These are phyloP conservation scores for Xylariomycetidae sp. DNA, from an alignment of 2,329 filamentous ascomycete genomes.

Conservation along the genomic window DNA sequence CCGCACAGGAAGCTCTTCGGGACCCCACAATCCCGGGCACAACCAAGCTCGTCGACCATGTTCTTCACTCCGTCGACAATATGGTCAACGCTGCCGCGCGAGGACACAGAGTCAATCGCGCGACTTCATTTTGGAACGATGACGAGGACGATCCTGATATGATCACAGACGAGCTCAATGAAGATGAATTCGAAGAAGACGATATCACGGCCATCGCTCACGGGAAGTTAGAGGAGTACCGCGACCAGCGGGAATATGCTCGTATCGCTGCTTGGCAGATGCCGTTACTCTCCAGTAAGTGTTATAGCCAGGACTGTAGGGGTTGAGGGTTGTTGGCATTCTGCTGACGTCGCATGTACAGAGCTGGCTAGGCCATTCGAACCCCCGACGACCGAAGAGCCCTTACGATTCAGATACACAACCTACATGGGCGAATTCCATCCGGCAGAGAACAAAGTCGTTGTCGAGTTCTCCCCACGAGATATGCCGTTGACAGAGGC, in stretches of 20 bases:
- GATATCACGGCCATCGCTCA: constrained; percentile 82
- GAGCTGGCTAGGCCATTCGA: constrained; percentile 78
- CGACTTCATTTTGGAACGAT: constrained; percentile 20
- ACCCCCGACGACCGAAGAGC: constrained; percentile 59
- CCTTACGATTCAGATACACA: constrained; percentile 92
- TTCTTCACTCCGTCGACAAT: constrained; percentile 2
- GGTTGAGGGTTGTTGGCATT: constrained; percentile 2
- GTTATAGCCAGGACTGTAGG: background rate
- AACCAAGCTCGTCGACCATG: constrained; percentile 8
- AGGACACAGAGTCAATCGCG: background rate
- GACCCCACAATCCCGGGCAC: too few species aligned
- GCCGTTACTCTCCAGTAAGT: constrained; percentile 80
- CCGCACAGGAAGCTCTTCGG: too few species aligned
- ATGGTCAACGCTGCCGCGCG: constrained; percentile 3
- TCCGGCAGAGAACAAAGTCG: constrained; percentile 87
- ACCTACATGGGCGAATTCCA: constrained; percentile 93
- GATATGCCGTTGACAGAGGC: constrained; percentile 64
- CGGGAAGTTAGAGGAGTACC: constrained; percentile 78
- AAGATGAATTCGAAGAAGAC: constrained; percentile 65
- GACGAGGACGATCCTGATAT: constrained; percentile 23
- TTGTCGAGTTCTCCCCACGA: constrained; percentile 75
- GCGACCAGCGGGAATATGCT: constrained; percentile 84
- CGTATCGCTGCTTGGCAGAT: constrained; percentile 91
- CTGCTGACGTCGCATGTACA: constrained; percentile 31
- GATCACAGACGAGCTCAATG: constrained; percentile 18